A percentile compares a stretch with the other conserved stretches of the same genome.
Evolutionary conservation across 1,284 basidiomycete species (phyloP).

Genomic region (Pseudozyma sp.): DNA sequence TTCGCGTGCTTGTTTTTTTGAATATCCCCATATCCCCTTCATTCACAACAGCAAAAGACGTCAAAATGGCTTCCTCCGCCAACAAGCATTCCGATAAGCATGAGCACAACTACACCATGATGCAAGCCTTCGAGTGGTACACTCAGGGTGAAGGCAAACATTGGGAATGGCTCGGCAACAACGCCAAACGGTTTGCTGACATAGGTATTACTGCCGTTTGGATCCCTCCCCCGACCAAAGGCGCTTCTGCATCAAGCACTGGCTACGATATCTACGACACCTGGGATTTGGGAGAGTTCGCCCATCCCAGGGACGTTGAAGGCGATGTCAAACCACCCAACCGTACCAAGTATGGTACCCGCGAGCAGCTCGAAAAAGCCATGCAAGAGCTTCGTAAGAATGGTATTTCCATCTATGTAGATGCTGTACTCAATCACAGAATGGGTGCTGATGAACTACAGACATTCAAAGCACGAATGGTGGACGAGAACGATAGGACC

Average conservation of each 20-base stretch:
- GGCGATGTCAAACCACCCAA: slow-evolving; percentile 61
- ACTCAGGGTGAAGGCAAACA: slow-evolving; percentile 73
- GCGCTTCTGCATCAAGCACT: slow-evolving; percentile 67
- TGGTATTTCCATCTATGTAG: slow-evolving; percentile 71
- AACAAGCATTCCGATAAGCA: slow-evolving; percentile 54
- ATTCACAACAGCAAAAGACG: not conserved
- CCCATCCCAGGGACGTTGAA: slow-evolving; percentile 79
- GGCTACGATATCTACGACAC: slow-evolving; percentile 70
- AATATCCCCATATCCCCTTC: not conserved
- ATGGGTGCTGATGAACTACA: slow-evolving; percentile 84
- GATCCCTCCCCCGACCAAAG: slow-evolving; percentile 71
- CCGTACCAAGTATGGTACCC: slow-evolving; percentile 90
- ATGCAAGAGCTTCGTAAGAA: slow-evolving; percentile 72
- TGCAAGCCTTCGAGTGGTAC: slow-evolving; percentile 69
- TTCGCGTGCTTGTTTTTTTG: not conserved
- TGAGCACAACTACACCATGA: slow-evolving; percentile 56
- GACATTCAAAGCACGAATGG: slow-evolving; percentile 72
- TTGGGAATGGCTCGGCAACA: slow-evolving; percentile 83
- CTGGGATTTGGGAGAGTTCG: slow-evolving; percentile 82
- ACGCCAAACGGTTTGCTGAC: slow-evolving; percentile 77
- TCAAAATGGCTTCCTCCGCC: slow-evolving; percentile 51
- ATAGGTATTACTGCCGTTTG: slow-evolving; percentile 87
- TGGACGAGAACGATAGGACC: slow-evolving; percentile 49
- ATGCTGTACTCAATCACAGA: slow-evolving; percentile 73
- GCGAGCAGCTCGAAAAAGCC: slow-evolving; percentile 80